phyloP scores from a whole-genome alignment of 2,329 filamentous ascomycete genomes.

The Ceratocystis alfenasii region DNA sequence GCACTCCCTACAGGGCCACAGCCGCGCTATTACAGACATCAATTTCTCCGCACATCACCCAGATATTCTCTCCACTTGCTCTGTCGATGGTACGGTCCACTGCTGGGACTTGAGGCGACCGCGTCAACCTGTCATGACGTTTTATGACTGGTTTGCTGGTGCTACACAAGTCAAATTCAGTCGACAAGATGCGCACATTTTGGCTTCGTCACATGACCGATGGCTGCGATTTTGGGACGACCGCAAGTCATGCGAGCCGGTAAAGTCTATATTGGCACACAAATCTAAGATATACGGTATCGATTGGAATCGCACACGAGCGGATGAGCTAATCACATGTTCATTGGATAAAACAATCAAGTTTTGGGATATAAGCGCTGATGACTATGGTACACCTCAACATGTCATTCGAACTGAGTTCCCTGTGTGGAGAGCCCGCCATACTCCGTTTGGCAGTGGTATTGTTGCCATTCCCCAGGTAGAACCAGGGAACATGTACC shows the following conservation, averaged over 20 bases:
- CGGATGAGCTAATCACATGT: constrained; percentile 68
- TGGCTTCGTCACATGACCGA: constrained; percentile 83
- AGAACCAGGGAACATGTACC: constrained; percentile 69
- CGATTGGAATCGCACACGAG: constrained; percentile 76
- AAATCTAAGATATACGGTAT: constrained; percentile 89
- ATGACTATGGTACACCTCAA: constrained; percentile 47
- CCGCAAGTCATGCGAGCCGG: constrained; percentile 61
- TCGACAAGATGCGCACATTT: constrained; percentile 69
- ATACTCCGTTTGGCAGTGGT: constrained; percentile 80
- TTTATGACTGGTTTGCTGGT: constrained; percentile 86
- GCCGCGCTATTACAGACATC: constrained; percentile 84
- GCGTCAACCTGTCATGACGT: constrained; percentile 60
- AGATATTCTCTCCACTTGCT: constrained; percentile 78
- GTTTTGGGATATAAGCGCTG: constrained; percentile 69
- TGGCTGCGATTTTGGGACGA: constrained; percentile 86
- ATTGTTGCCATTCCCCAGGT: constrained; percentile 86
- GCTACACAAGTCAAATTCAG: constrained; percentile 95
- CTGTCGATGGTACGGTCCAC: constrained; percentile 85
- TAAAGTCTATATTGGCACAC: constrained; percentile 78
- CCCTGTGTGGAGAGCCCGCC: constrained; percentile 80
- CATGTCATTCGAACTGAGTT: constrained; percentile 71
- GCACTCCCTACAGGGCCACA: constrained; percentile 72
- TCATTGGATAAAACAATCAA: constrained; percentile 87
- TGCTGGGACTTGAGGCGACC: constrained; percentile 78
- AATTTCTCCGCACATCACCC: constrained; percentile 92